Base-by-base conservation (phyloP, 306 rosid species). In the Pachyrhizus erosus region DNA sequence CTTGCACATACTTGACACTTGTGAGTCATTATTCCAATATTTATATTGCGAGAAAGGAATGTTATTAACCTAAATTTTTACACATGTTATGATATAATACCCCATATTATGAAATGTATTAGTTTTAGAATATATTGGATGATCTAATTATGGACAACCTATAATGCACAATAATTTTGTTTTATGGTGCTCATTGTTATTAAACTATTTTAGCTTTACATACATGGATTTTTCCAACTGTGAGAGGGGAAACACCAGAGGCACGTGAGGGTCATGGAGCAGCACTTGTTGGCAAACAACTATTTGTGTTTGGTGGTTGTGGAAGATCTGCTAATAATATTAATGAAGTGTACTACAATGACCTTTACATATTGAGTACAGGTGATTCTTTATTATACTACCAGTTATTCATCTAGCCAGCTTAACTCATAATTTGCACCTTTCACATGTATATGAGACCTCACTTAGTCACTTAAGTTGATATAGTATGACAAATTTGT, bases 221-320 rank as follows among this genome's bases (percentile, higher is more conserved):
- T 84, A 89, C 90, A 3, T 94, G 98, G 98, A 79, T 89, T 49
- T 76, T 76, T 83, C 97, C 97, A 45, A 79, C 73, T 76, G 26
- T 90, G 76, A 75, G 93, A 81, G 98, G 97, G 7, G 97, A 91
- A 15, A 90, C 87, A 23, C 98, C 98, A 13, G 86, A 87, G 84
- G 89, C 94, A 64, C 93, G 97, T 0, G 98, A 94, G 83, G 98
- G 97, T 82, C 98, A 94, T 86, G 82, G 88, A 52, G 89, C 96
- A 48, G 93, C 97, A 13, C 86, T 91, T 34, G 89, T 94, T 84
- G 98, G 97, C 71, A 92, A 84, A 86, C 87, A 90, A 26, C 82
- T 94, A 10, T 90, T 86, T 75, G 65, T 94, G 34, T 94, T 94
- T 92, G 98, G 98, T n/a, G 98, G 97, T 62, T 90, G 90, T 85